Conservation (phyloP, 176 grass and related monocot genomes). For the Chrysopogon serrulatus region DNA sequence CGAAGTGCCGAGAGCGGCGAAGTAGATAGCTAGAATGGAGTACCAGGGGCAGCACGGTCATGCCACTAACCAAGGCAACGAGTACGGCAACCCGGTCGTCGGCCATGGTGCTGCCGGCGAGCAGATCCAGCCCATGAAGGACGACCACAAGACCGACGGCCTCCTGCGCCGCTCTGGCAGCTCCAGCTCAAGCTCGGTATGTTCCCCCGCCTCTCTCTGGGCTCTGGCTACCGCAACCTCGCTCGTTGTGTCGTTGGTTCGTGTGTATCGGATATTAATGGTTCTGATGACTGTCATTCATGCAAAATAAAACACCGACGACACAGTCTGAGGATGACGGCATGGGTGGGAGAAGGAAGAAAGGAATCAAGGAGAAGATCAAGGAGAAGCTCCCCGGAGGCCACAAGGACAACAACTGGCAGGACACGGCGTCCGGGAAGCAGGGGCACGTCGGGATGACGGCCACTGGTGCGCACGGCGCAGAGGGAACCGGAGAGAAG, state of each 20-base stretch:
- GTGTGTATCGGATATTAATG: no score
- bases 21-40: not conserved
- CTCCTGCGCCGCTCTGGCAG: slow-evolving; percentile 45
- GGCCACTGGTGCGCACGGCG: not conserved
- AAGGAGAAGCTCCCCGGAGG: not conserved
- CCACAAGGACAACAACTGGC: not conserved
- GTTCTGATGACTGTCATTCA: no score
- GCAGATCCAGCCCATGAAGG: slow-evolving; percentile 26
- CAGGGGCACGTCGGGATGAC: not conserved
- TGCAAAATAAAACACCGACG: no score
- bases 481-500: not conserved
- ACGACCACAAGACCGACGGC: slow-evolving; percentile 18
- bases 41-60: slow-evolving; percentile 15
- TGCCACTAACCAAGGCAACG: slow-evolving; percentile 20
- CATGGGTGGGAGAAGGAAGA: not conserved
- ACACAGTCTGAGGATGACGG: not conserved
- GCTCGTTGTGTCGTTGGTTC: no score
- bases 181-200: slow-evolving; percentile 51
- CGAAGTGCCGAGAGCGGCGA: no score
- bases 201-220: not conserved
- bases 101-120: not conserved
- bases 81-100: slow-evolving; percentile 16
- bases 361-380: not conserved
- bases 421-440: not conserved
- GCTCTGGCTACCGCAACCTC: no score